Evolutionary conservation across 2,329 filamentous ascomycete genomes (phyloP).

Genomic region (Ophiostoma tasmaniense): DNA sequence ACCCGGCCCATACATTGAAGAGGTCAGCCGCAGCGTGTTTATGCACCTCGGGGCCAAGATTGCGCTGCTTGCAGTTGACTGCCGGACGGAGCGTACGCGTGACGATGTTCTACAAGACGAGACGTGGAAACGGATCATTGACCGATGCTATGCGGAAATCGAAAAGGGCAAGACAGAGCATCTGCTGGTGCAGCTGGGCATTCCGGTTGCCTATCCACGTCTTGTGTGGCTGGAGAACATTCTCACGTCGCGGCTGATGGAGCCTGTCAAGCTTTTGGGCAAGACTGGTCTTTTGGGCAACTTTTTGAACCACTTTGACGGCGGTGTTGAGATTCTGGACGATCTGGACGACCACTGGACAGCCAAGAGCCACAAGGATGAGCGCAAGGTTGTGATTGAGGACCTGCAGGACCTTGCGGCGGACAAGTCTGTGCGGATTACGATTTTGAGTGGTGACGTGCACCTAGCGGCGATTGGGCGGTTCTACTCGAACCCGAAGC

Average conservation of each 20-base stretch:
- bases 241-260: conserved; percentile 76
- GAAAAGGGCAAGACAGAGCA: conserved; percentile 80
- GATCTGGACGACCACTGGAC: conserved; percentile 97
- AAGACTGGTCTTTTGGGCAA: conserved; percentile 71
- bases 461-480: conserved; percentile 88
- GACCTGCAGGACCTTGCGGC: conserved; percentile 89
- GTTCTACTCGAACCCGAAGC: conserved; percentile 86
- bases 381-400: conserved; percentile 78
- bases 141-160: conserved; percentile 75
- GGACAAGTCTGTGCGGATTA: conserved; percentile 84
- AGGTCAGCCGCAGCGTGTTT: conserved; percentile 77
- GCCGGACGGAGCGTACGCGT: conserved; percentile 79
- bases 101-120: conserved; percentile 71
- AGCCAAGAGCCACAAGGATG: conserved; percentile 84
- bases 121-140: conserved; percentile 80
- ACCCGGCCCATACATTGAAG: conserved; percentile 83
- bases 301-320: conserved; percentile 82
- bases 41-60: conserved; percentile 72
- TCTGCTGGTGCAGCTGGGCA: conserved; percentile 74
- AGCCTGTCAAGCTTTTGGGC: conserved; percentile 80
- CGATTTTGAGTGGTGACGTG: conserved; percentile 87
- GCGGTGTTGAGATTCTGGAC: conserved; percentile 82
- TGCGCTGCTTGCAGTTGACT: conserved; percentile 79
- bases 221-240: conserved; percentile 65
- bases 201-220: conserved; percentile 74